Conservation (phyloP, 2,329 filamentous ascomycete genomes). For the Zasmidium angulare region DNA sequence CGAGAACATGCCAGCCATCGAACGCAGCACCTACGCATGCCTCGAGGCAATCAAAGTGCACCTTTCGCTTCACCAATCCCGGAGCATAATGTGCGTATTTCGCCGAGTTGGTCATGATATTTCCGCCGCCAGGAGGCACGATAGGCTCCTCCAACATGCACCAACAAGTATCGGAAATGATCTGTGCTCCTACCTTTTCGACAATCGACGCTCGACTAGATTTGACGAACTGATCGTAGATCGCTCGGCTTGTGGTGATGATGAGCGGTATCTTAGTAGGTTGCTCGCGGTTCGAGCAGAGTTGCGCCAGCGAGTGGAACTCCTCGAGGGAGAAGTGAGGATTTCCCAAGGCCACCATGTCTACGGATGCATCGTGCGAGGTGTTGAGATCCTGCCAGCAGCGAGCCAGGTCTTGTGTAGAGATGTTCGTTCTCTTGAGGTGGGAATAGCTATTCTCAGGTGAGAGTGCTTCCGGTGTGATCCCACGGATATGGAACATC, state of each 20-base stretch:
- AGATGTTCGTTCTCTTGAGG: not conserved
- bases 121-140: slow-evolving; percentile 29
- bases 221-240: slow-evolving; percentile 9
- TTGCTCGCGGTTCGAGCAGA: slow-evolving; percentile 18
- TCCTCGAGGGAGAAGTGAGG: slow-evolving; percentile 47
- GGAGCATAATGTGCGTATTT: slow-evolving; percentile 50
- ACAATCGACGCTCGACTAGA: slow-evolving; percentile 35
- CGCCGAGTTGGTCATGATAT: slow-evolving; percentile 48
- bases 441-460: slow-evolving; percentile 4
- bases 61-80: slow-evolving; percentile 22
- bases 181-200: slow-evolving; percentile 39
- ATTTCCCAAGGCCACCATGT: slow-evolving; percentile 47
- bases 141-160: slow-evolving; percentile 48
- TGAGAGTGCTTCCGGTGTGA: slow-evolving; percentile 41
- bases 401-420: not conserved
- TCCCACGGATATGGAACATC: slow-evolving; percentile 46
- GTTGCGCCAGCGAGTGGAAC: slow-evolving; percentile 32
- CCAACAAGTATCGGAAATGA: slow-evolving; percentile 51
- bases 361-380: slow-evolving; percentile 25
- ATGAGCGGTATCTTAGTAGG: slow-evolving; percentile 1
- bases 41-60: slow-evolving; percentile 29
- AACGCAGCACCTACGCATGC: slow-evolving; percentile 25
- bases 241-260: slow-evolving; percentile 11
- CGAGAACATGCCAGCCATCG: not conserved
- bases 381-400: slow-evolving; percentile 16